These are phyloP conservation scores for Xylariaceae sp. DNA, from an alignment of 2,329 filamentous ascomycete species.

Conservation along the genomic window DNA sequence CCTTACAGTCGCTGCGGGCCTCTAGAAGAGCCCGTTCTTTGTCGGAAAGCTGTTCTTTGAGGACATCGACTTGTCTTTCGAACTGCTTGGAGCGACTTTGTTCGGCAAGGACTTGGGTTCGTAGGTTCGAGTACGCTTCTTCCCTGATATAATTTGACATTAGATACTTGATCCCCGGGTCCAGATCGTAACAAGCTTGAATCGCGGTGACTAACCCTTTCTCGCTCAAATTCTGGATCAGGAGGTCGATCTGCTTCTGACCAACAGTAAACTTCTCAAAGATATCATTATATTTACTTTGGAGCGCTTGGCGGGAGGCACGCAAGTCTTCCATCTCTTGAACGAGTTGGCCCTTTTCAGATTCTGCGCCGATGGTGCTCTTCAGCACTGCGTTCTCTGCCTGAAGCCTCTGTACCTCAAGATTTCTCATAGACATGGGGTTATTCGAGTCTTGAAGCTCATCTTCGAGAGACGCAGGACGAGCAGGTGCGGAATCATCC, in stretches of 20 bases:
- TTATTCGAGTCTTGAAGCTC: conserved; percentile 50
- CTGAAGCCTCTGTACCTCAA: conserved; percentile 54
- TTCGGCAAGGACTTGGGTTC: conserved; percentile 45
- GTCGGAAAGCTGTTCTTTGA: conserved; percentile 43
- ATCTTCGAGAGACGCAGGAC: conserved; percentile 45
- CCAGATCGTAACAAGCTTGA: conserved; percentile 32
- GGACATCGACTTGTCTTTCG: conserved; percentile 41
- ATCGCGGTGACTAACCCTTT: conserved; percentile 50
- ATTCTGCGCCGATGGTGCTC: conserved; percentile 48
- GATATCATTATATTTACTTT: conserved; percentile 50
- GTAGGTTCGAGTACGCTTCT: conserved; percentile 48
- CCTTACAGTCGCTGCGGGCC: conserved; percentile 48
- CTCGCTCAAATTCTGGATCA: conserved; percentile 46
- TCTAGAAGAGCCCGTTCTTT: conserved; percentile 51
- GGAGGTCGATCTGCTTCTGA: conserved; percentile 52
- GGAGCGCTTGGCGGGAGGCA: conserved; percentile 46
- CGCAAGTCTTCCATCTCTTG: conserved; percentile 52
- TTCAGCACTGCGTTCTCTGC: conserved; percentile 57
- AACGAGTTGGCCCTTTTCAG: conserved; percentile 50
- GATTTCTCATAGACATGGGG: conserved; percentile 38
- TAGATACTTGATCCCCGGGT: conserved; percentile 37
- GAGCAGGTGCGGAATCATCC: conserved; percentile 35
- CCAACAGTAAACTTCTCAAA: conserved; percentile 54
- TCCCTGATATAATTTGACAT: conserved; percentile 46
- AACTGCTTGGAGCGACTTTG: conserved; percentile 43